A percentile compares a stretch with the other conserved stretches of the same genome.
phyloP scores from a whole-genome alignment of 306 rosid species.

The Chamaecrista fasciculata region DNA sequence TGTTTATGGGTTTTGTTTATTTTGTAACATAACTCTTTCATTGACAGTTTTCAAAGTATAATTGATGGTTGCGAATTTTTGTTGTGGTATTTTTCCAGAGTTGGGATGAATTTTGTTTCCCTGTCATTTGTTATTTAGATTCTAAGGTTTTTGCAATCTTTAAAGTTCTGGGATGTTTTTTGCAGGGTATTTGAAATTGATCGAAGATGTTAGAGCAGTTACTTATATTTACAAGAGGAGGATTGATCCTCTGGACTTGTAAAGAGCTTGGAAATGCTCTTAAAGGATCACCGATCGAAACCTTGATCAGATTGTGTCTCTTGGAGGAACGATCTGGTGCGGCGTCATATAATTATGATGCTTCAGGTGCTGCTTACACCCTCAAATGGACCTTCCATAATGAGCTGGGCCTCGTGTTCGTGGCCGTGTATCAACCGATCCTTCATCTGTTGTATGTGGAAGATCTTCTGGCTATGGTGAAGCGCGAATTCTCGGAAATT shows the following conservation, averaged over 20 bases:
- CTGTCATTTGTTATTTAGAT: not conserved
- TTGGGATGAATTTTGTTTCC: not conserved
- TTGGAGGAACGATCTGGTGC: conserved; percentile 92
- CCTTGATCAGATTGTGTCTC: conserved; percentile 87
- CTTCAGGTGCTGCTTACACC: conserved; percentile 82
- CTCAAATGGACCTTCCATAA: conserved; percentile 96
- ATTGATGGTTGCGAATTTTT: not conserved
- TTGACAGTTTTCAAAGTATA: not conserved
- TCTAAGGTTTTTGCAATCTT: not conserved
- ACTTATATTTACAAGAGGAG: conserved; percentile 89
- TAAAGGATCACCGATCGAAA: conserved; percentile 86
- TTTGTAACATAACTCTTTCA: no score
- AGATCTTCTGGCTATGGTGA: conserved; percentile 72
- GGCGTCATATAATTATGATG: conserved; percentile 70
- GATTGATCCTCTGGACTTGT: conserved; percentile 91
- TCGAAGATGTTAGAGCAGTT: conserved; percentile 80
- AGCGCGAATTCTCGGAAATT: conserved; percentile 64
- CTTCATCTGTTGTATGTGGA: conserved; percentile 83
- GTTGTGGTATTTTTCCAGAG: not conserved
- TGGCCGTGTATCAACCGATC: conserved; percentile 85
- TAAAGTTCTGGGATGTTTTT: not conserved
- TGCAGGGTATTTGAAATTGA: conserved; percentile 37
- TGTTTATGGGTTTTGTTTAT: no score
- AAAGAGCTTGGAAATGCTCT: conserved; percentile 81
- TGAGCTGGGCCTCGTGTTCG: conserved; percentile 86